phyloP scores from a whole-genome alignment of 2,329 filamentous ascomycete genomes.

The Phyllosticta citrichinensis region DNA sequence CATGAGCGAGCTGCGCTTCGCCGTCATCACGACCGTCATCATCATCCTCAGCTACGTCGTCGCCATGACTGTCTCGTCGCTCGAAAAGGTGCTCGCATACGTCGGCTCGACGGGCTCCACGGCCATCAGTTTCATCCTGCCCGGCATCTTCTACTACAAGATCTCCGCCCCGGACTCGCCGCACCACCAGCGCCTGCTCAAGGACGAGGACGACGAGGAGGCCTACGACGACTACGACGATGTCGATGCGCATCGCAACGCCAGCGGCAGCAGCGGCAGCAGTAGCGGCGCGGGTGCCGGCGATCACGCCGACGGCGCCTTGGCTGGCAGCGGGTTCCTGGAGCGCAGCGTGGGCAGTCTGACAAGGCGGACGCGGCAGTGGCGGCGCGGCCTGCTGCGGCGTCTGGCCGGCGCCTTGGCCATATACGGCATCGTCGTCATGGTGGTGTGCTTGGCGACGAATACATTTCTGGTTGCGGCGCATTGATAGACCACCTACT shows the following conservation, averaged over 20 bases:
- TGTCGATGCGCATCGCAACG: slow-evolving; percentile 29
- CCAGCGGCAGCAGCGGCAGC: slow-evolving; percentile 30
- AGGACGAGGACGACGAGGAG: slow-evolving; percentile 80
- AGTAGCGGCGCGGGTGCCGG: not conserved
- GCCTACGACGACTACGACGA: slow-evolving; percentile 49
- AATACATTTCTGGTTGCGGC: slow-evolving; percentile 70
- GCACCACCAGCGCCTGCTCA: slow-evolving; percentile 75
- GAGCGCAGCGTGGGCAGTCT: slow-evolving; percentile 15
- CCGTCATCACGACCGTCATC: slow-evolving; percentile 76
- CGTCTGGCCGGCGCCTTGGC: slow-evolving; percentile 65
- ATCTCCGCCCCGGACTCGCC: slow-evolving; percentile 83
- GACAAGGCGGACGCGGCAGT: slow-evolving; percentile 51
- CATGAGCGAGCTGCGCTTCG: slow-evolving; percentile 84
- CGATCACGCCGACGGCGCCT: not conserved
- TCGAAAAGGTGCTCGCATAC: slow-evolving; percentile 88
- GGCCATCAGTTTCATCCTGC: slow-evolving; percentile 92
- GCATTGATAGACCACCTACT: slow-evolving; percentile 36
- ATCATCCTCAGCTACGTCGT: slow-evolving; percentile 77
- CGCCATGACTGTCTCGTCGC: slow-evolving; percentile 79
- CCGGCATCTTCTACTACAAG: slow-evolving; percentile 96
- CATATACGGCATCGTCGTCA: slow-evolving; percentile 76
- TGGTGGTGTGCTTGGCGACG: slow-evolving; percentile 77
- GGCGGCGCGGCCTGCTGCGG: slow-evolving; percentile 54
- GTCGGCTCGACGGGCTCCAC: slow-evolving; percentile 92
- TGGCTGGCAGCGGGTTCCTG: slow-evolving; percentile 13